Percentiles rank a stretch among this genome's conserved stretches.
Evolutionary conservation across 2,329 filamentous ascomycete genomes (phyloP).

Genomic region (Colletotrichum euphorbiae): DNA sequence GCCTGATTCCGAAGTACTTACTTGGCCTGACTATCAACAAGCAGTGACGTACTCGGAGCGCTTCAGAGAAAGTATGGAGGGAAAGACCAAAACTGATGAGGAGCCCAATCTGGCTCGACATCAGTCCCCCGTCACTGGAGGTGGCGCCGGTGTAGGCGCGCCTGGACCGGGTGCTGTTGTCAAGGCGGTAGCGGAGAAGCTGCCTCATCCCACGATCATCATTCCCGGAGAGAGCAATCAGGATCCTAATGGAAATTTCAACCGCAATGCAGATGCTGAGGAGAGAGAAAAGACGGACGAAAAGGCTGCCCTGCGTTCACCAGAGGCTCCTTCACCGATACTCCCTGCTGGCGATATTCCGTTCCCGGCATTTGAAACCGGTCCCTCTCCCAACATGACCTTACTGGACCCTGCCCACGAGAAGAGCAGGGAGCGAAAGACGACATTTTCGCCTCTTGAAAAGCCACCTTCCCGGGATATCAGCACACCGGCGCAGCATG

Average conservation of each 20-base stretch:
- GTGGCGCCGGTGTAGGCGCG: slow-evolving; percentile 56
- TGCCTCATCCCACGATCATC: slow-evolving; percentile 47
- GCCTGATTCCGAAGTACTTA: slow-evolving; percentile 93
- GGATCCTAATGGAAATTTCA: slow-evolving; percentile 55
- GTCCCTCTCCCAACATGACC: slow-evolving; percentile 42
- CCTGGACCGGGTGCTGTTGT: slow-evolving; percentile 54
- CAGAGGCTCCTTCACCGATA: slow-evolving; percentile 56
- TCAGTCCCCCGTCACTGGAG: slow-evolving; percentile 47
- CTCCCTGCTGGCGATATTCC: slow-evolving; percentile 56
- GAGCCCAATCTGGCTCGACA: slow-evolving; percentile 55
- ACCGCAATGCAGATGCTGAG: slow-evolving; percentile 40
- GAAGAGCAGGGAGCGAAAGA: slow-evolving; percentile 60
- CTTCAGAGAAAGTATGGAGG: slow-evolving; percentile 76
- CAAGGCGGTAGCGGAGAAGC: slow-evolving; percentile 50
- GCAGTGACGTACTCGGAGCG: slow-evolving; percentile 81
- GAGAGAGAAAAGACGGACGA: slow-evolving; percentile 41
- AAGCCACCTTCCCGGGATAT: slow-evolving; percentile 56
- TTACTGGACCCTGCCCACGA: slow-evolving; percentile 51
- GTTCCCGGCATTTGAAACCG: slow-evolving; percentile 61
- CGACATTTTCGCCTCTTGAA: slow-evolving; percentile 67
- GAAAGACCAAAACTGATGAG: slow-evolving; percentile 66
- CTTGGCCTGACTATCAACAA: slow-evolving; percentile 93
- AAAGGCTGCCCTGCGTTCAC: slow-evolving; percentile 43
- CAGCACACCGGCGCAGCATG: slow-evolving; percentile 48
- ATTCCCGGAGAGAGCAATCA: slow-evolving; percentile 47